Evolutionary conservation across 2,329 filamentous ascomycete genomes (phyloP).

Genomic region (Beauveria australis): DNA sequence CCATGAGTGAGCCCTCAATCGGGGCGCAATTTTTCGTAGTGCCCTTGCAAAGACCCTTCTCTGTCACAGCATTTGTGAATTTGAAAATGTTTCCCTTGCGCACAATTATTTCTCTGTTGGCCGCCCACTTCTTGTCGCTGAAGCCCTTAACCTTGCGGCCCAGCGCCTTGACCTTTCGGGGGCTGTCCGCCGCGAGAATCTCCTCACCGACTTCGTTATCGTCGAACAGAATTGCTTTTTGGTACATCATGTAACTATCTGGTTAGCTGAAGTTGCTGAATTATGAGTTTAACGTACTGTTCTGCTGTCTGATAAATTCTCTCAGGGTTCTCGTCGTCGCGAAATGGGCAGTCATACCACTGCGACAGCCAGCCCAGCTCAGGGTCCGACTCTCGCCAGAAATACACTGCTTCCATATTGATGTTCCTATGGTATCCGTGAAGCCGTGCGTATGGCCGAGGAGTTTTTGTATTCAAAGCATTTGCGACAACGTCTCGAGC

Average conservation of each 20-base stretch:
- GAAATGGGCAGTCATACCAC: conserved; percentile 49
- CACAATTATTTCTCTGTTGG: conserved; percentile 45
- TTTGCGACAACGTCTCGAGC: not conserved
- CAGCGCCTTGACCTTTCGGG: conserved; percentile 42
- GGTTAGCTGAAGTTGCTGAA: not conserved
- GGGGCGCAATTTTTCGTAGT: conserved; percentile 14
- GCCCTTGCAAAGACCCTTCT: conserved; percentile 20
- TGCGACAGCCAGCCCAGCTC: conserved; percentile 52
- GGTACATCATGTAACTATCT: conserved; percentile 46
- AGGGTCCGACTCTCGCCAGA: conserved; percentile 39
- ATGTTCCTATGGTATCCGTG: not conserved
- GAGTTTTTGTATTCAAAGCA: not conserved
- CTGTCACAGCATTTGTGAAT: conserved; percentile 39
- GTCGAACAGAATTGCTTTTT: conserved; percentile 42
- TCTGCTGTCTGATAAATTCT: conserved; percentile 42
- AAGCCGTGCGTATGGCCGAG: not conserved
- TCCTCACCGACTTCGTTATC: conserved; percentile 33
- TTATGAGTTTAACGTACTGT: conserved; percentile 28
- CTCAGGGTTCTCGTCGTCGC: conserved; percentile 24
- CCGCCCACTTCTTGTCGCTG: conserved; percentile 41
- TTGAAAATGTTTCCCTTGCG: conserved; percentile 50
- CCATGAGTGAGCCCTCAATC: conserved; percentile 33
- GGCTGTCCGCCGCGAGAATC: conserved; percentile 40
- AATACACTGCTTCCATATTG: conserved; percentile 27
- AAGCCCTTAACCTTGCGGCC: conserved; percentile 49